A percentile compares a stretch with the other conserved stretches of the same genome.
Conservation (phyloP, 371 early-diverging fungal species). For the Choanephora cucurbitarum region DNA sequence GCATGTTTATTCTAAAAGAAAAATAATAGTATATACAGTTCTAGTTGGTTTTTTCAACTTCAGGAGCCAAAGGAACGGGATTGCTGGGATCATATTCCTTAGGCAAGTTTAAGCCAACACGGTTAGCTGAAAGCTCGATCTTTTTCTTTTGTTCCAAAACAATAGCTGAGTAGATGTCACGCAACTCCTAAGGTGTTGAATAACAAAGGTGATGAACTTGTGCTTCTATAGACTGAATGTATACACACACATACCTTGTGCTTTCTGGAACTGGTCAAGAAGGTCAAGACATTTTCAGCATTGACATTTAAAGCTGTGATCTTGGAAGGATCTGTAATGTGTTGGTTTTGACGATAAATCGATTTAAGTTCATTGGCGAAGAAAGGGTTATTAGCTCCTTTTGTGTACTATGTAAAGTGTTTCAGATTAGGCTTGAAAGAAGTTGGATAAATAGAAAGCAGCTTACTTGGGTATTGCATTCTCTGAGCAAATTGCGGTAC, state of each 20-base stretch:
- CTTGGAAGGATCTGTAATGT: slow-evolving; percentile 34
- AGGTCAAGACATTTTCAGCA: slow-evolving; percentile 47
- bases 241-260: slow-evolving; percentile 40
- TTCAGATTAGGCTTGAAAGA: background rate
- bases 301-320: slow-evolving; percentile 34
- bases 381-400: slow-evolving; percentile 33
- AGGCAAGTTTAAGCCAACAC: slow-evolving; percentile 51
- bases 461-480: slow-evolving; percentile 45
- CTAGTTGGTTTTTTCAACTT: background rate
- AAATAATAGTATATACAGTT: too few species aligned
- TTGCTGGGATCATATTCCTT: slow-evolving; percentile 38
- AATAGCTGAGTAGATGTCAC: slow-evolving; percentile 45
- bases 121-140: slow-evolving; percentile 49
- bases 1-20: too few species aligned
- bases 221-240: background rate
- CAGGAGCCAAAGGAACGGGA: slow-evolving; percentile 8
- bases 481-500: slow-evolving; percentile 46
- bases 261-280: slow-evolving; percentile 42
- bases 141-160: slow-evolving; percentile 51
- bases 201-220: background rate
- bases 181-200: slow-evolving; percentile 35
- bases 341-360: slow-evolving; percentile 37
- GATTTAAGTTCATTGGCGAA: slow-evolving; percentile 41
- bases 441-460: too few species aligned
- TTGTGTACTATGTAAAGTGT: slow-evolving; percentile 34